These are phyloP conservation scores for Coffea eugenioides DNA, from an alignment of 257 asterid species.

Conservation along the genomic window DNA sequence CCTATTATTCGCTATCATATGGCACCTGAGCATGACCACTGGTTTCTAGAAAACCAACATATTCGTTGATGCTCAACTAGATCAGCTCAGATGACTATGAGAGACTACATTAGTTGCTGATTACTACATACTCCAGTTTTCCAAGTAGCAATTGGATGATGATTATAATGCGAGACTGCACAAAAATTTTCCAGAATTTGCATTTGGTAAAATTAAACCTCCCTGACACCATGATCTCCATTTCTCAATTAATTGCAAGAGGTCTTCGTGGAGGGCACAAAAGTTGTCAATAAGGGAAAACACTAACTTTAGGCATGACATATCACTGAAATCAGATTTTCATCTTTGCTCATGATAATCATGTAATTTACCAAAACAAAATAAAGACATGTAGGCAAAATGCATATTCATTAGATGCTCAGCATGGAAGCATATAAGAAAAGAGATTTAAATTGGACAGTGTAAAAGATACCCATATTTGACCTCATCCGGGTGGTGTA, in stretches of 20 bases:
- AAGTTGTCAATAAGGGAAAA: neutral
- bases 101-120: neutral
- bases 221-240: neutral
- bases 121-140: neutral
- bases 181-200: neutral
- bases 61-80: neutral
- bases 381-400: neutral
- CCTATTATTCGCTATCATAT: neutral
- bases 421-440: neutral
- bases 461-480: slow-evolving; percentile 6
- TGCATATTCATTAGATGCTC: neutral
- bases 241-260: neutral
- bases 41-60: neutral
- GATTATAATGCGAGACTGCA: too few species aligned
- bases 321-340: neutral
- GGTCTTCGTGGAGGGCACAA: neutral
- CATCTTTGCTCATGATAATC: neutral
- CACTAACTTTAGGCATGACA: too few species aligned
- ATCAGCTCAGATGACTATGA: neutral
- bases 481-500: slow-evolving; percentile 92
- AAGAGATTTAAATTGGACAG: too few species aligned
- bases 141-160: neutral
- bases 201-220: neutral
- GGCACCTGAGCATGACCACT: neutral
- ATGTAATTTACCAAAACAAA: neutral